phyloP scores from a whole-genome alignment of 2,329 filamentous ascomycete species.

The Verticillium nubilum region DNA sequence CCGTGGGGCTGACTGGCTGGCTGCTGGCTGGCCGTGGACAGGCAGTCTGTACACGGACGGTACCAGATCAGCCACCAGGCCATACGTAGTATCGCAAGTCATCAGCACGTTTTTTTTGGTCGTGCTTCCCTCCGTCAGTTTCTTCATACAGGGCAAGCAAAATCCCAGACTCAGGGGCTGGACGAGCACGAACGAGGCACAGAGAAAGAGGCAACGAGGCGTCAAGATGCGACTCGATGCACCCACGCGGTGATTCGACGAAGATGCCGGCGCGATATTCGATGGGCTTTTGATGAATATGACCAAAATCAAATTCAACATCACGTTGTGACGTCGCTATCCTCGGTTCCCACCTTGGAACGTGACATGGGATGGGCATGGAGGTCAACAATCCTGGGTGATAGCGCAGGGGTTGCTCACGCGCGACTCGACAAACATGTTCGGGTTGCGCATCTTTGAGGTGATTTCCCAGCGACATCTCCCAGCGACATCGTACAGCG shows the following conservation, averaged over 20 bases:
- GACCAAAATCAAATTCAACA: background rate
- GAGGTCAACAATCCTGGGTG: background rate
- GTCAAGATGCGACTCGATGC: background rate
- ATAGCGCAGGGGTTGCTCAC: background rate
- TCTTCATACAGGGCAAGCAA: too few species aligned
- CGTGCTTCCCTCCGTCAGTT: background rate
- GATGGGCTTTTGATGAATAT: background rate
- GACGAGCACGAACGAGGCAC: background rate
- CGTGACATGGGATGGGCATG: background rate
- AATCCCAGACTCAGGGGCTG: background rate
- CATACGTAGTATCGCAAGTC: background rate
- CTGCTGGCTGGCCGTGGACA: too few species aligned
- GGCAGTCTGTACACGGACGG: background rate
- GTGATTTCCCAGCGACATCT: background rate
- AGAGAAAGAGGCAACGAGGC: background rate
- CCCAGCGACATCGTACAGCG: background rate
- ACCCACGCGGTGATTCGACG: background rate
- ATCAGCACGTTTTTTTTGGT: background rate
- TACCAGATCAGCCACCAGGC: background rate
- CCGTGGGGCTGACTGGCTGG: background rate
- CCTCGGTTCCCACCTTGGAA: background rate
- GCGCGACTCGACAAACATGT: background rate
- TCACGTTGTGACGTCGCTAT: background rate
- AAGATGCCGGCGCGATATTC: background rate
- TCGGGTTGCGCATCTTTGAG: background rate